These are phyloP conservation scores for Hygrophila difformis DNA, from an alignment of 257 asterid genomes.

Conservation along the genomic window DNA sequence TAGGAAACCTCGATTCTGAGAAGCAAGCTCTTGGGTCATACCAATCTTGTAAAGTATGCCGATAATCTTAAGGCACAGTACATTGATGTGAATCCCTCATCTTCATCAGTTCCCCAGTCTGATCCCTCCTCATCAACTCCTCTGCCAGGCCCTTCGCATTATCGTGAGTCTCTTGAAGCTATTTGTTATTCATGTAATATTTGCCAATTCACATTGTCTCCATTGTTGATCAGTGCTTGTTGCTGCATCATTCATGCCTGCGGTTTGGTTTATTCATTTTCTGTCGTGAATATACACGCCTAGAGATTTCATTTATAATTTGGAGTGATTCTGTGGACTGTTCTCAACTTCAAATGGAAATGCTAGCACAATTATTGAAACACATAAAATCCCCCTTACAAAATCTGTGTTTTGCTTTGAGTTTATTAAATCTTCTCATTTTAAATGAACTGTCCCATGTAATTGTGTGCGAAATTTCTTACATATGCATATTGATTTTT, in stretches of 20 bases:
- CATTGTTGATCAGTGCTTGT: constrained; percentile 5
- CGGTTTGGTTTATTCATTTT: constrained; percentile 2
- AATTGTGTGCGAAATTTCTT: not conserved
- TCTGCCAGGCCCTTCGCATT: constrained; percentile 44
- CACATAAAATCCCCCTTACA: not conserved
- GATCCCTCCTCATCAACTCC: constrained; percentile 74
- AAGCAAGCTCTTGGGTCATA: constrained; percentile 63
- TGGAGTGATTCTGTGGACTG: too few relatives aligned
- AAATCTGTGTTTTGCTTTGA: not conserved
- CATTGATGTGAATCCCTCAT: constrained; percentile 39
- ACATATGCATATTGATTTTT: not conserved
- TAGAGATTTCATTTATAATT: not conserved
- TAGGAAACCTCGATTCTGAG: constrained; percentile 82
- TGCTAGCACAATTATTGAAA: not conserved
- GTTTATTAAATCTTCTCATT: too few relatives aligned
- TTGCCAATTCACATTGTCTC: not conserved
- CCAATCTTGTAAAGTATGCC: constrained; percentile 67
- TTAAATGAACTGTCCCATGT: not conserved
- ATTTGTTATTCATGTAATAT: not conserved
- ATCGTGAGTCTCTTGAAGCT: constrained; percentile 53
- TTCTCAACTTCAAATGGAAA: not conserved
- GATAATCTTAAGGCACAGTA: constrained; percentile 61
- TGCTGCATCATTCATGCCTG: constrained; percentile 1
- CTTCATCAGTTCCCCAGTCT: constrained; percentile 38
- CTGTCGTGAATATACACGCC: not conserved